Base-by-base conservation (phyloP, 805 yeast genomes). In the Yarrowia hollandica region DNA sequence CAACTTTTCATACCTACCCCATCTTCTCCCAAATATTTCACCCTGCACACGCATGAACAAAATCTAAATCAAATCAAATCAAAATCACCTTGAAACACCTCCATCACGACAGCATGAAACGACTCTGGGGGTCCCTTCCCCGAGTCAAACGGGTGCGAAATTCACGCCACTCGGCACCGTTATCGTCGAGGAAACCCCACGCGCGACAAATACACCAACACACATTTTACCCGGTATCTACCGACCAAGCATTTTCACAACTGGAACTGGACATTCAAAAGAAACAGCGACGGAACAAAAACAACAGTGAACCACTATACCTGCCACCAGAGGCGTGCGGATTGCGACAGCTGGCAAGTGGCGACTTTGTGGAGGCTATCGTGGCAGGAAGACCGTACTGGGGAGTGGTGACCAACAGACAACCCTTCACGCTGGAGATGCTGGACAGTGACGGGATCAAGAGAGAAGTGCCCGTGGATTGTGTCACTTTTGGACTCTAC, bases 261-360 rank as follows among this genome's bases (percentile, higher is more conserved):
- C 55, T 48, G 15, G 39, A 21, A 12, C 15, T 22, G 8, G 21
- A 48, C 15, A n/a, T n/a, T n/a, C n/a, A 44, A 10, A 14, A 21
- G 22, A 22, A n/a, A 10, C n/a, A n/a, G n/a, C n/a, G n/a, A n/a
- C n/a, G n/a, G n/a, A n/a, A n/a, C n/a, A n/a, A n/a, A n/a, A n/a
- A n/a, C n/a, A n/a, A n/a, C n/a, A n/a, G n/a, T n/a, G 12, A 9
- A 4, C 58, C 58, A n/a, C 18, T 35, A 14, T 52, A 35, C 16
- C 58, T 52, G 25, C 44, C 44, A 2, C 58, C 58, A 18, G 58
- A 52, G 26, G 58, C 44, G 12, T 35, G 58, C 5, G 58, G 58
- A n/a, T 19, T 52, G 15, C 44, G 35, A 23, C 58, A 35, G 14
- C 44, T 52, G 21, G 44, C 33, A 1, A 9, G 3, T 4, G 58